Percentiles rank a stretch among this genome's conserved stretches.
These are phyloP conservation scores for Miscanthus sacchariflorus DNA, from an alignment of 202 grass and related monocot genomes.

Conservation along the genomic window DNA sequence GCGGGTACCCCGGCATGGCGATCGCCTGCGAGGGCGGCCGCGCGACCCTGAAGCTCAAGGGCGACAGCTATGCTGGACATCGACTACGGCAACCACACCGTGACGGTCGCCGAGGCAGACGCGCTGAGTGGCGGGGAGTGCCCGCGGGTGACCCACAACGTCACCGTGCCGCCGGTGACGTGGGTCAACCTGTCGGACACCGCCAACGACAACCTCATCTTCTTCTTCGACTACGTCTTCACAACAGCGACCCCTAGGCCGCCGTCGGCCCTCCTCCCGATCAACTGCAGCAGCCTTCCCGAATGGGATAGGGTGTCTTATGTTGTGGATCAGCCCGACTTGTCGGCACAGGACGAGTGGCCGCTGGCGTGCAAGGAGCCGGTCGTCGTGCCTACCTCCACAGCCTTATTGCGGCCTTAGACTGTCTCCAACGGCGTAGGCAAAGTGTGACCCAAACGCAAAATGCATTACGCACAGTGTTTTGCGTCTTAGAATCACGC, in stretches of 20 bases:
- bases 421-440: too few species aligned
- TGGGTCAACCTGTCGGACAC: conserved; percentile 23
- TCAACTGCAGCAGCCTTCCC: background rate
- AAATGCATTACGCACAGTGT: too few species aligned
- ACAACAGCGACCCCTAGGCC: accelerated
- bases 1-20: conserved; percentile 55
- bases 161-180: background rate
- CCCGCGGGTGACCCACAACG: conserved; percentile 44
- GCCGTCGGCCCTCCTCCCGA: accelerated
- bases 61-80: conserved; percentile 31
- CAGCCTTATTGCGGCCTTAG: too few species aligned
- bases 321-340: background rate
- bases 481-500: too few species aligned
- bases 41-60: conserved; percentile 24
- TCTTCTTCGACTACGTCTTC: conserved; percentile 50
- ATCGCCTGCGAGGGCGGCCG: conserved; percentile 35
- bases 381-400: too few species aligned
- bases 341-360: background rate
- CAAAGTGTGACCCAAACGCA: too few species aligned
- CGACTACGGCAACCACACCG: conserved; percentile 39
- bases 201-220: conserved; percentile 43
- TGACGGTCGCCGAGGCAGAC: conserved; percentile 38
- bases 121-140: background rate
- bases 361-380: background rate
- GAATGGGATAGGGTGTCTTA: accelerated